These are phyloP conservation scores for Lasiosphaeris hirsuta DNA, from an alignment of 495 filamentous ascomycete species.

Conservation along the genomic window DNA sequence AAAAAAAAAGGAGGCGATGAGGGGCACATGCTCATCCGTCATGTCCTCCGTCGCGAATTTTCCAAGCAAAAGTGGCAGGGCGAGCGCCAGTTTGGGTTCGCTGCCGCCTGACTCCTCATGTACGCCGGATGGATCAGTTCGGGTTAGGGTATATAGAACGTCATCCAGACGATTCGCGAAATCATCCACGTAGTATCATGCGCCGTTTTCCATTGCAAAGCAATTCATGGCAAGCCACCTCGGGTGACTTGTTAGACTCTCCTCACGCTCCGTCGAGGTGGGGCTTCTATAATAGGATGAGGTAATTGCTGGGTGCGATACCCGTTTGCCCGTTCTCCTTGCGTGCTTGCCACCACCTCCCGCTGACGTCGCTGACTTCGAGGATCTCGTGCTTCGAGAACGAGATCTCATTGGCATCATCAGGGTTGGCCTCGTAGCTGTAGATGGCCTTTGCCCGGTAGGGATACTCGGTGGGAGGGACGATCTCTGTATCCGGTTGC, in stretches of 20 bases:
- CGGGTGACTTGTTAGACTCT: background rate
- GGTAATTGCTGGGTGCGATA: constrained; percentile 95
- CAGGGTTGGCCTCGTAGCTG: constrained; percentile 95
- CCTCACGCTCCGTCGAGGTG: background rate
- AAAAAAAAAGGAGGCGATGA: background rate
- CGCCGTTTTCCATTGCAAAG: constrained; percentile 20
- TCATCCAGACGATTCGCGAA: constrained; percentile 26
- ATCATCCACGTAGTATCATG: constrained; percentile 30
- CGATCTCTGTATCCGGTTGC: constrained; percentile 58
- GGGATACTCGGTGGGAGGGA: constrained; percentile 86
- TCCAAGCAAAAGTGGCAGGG: constrained; percentile 2
- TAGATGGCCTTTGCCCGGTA: constrained; percentile 98
- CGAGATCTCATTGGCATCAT: constrained; percentile 94
- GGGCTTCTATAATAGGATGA: constrained; percentile 79
- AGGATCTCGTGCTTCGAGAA: constrained; percentile 96
- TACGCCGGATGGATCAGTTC: constrained; percentile 23
- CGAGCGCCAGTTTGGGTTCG: background rate
- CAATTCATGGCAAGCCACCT: background rate
- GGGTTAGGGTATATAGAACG: constrained; percentile 32
- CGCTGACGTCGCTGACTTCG: constrained; percentile 95
- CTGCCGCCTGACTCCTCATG: constrained; percentile 9
- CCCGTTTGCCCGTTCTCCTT: constrained; percentile 94
- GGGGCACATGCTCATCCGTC: background rate
- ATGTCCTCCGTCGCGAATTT: constrained; percentile 8
- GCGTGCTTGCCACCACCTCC: constrained; percentile 97